Evolutionary conservation across 148 eudicot genomes (phyloP), one percentile per base, ranked within the genome.

Genomic region (Chenopodium quinoa): DNA sequence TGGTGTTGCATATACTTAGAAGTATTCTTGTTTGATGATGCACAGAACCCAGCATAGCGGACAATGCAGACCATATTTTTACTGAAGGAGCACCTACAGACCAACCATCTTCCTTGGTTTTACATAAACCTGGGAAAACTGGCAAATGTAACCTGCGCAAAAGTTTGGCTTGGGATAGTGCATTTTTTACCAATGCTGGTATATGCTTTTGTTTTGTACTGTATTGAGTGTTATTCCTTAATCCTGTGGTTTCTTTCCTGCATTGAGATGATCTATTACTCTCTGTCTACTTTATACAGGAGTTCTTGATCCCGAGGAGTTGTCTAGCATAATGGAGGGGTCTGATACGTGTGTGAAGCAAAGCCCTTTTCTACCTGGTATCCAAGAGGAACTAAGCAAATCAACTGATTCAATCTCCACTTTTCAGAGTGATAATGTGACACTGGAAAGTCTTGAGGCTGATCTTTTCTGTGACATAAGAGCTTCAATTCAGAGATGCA

Each of bases 161-260:
- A 84, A 96, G 99, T 86, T 90, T 96, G 89, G 99, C 99, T 25
- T 96, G 99, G 99, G 98, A 96, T 80, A 90, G 88, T 80, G 98
- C 98, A 29, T 96, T 96, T 88, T 94, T 96, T 80, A 94, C 93
- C 1, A 88, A 87, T 88, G 94, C 92, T 82, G 99, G 99, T 96
- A 83, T 76, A 80, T 37, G 19, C 46, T 54, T 60, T 46, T 69
- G 63, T 64, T 14, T 32, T 17, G 62, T 52, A 23, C 44, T 54
- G 34, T 34, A 63, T 56, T 27, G 17, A 73, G 37, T 17, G 56
- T 8, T 67, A 64, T 68, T 29, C 7, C 70, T 34, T 69, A 34
- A 40, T 27, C 19, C 12, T 77, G 44, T 69, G 16, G 40, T 75
- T 58, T 48, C 9, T 70, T 31, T 76, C 80, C 81, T 85, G 75